These are phyloP conservation scores for Eustoma russellianum DNA, from an alignment of 257 asterid genomes.

Conservation along the genomic window DNA sequence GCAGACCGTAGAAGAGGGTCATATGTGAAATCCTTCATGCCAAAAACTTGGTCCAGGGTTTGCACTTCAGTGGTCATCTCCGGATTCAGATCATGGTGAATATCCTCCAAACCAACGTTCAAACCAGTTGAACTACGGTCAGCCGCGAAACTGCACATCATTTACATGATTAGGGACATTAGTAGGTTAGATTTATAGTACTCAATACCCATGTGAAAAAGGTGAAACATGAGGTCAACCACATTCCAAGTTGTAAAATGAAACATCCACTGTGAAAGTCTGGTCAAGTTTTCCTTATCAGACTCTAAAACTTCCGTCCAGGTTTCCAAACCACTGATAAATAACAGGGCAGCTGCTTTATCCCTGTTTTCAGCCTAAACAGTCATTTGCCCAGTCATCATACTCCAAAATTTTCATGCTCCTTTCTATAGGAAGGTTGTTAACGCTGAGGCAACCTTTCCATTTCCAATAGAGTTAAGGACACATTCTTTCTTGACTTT, in stretches of 20 bases:
- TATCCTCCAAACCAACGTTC: slow-evolving; percentile 47
- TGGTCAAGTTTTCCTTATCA: neutral
- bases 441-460: no score
- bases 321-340: no score
- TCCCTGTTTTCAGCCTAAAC: no score
- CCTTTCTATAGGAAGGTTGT: no score
- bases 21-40: slow-evolving; percentile 38
- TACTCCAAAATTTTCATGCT: no score
- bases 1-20: slow-evolving; percentile 45
- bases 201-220: neutral
- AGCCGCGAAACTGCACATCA: slow-evolving; percentile 53
- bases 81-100: slow-evolving; percentile 20
- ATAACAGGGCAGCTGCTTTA: no score
- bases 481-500: no score
- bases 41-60: slow-evolving; percentile 27
- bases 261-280: no score
- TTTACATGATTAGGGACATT: slow-evolving; percentile 2
- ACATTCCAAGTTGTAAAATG: neutral
- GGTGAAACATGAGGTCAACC: neutral
- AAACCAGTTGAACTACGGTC: slow-evolving; percentile 58
- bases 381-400: no score
- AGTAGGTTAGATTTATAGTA: neutral
- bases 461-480: no score
- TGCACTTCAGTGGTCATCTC: slow-evolving; percentile 22
- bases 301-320: neutral